Base-by-base conservation (phyloP, 1,284 basidiomycete species). In the Sphaerobolus stellatus region DNA sequence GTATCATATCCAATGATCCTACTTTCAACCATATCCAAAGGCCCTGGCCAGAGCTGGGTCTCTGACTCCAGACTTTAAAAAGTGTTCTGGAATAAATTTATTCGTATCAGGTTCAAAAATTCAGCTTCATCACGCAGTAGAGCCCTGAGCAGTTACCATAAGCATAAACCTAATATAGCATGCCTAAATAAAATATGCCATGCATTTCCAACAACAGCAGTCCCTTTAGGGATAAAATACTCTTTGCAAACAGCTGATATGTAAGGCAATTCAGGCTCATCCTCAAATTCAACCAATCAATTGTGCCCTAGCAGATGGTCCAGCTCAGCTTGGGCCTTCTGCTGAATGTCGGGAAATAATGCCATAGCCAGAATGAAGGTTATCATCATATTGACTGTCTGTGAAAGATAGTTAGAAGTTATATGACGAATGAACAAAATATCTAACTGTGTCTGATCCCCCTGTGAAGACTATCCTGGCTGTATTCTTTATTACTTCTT, bases 361-460 rank as follows among this genome's bases (percentile, higher is more conserved):
- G 63, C 59, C 61, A 65, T 61, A 7, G 58, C 57, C 18, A 61
- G 57, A 41, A 63, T 51, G 49, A 63, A 62, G n/a, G n/a, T n/a
- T n/a, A n/a, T n/a, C n/a, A n/a, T n/a, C n/a, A n/a, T n/a, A n/a
- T n/a, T n/a, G n/a, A n/a, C n/a, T n/a, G n/a, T n/a, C n/a, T n/a
- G n/a, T n/a, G n/a, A n/a, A n/a, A n/a, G n/a, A n/a, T n/a, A n/a
- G n/a, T n/a, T n/a, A n/a, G n/a, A n/a, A n/a, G n/a, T n/a, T n/a
- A n/a, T n/a, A n/a, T n/a, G n/a, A n/a, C n/a, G n/a, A n/a, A n/a
- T n/a, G n/a, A n/a, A n/a, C n/a, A n/a, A n/a, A n/a, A n/a, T 14
- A 4, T 27, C 45, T 6, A 14, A 28, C 29, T 14, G 45, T 48
- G 29, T 48, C 29, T 8, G 30, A 20, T 14, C 11, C 25, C 9